A percentile compares a stretch with the other conserved stretches of the same genome.
These are phyloP conservation scores for Cotoneaster glaucophyllus DNA, from an alignment of 306 rosid species.

Conservation along the genomic window DNA sequence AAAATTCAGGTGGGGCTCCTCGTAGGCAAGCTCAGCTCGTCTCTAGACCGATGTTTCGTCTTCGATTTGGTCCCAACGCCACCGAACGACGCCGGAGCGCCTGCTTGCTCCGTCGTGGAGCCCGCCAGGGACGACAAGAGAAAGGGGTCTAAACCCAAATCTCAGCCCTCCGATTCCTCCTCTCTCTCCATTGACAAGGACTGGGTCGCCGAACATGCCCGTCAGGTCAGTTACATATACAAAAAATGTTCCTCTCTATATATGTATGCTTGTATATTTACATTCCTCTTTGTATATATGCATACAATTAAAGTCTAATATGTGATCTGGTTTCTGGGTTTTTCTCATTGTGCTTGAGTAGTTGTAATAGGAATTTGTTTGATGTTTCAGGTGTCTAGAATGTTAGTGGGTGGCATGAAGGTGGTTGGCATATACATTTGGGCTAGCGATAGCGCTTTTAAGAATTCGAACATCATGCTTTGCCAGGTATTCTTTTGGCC, in stretches of 20 bases:
- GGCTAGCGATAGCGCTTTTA: conserved; percentile 55
- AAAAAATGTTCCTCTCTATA: background rate
- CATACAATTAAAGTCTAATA: background rate
- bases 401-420: conserved; percentile 81
- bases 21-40: conserved; percentile 66
- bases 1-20: conserved; percentile 65
- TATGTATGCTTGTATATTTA: background rate
- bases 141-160: conserved; percentile 58
- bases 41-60: conserved; percentile 67
- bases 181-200: conserved; percentile 60
- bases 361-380: background rate
- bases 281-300: too few relatives aligned
- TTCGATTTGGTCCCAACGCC: conserved; percentile 81
- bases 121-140: conserved; percentile 50
- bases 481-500: conserved; percentile 49
- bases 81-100: conserved; percentile 56
- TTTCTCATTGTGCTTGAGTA: background rate
- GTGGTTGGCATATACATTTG: conserved; percentile 73
- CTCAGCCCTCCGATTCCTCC: conserved; percentile 45
- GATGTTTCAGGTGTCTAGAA: conserved; percentile 53
- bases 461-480: conserved; percentile 70
- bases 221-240: conserved; percentile 48
- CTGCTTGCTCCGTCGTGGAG: conserved; percentile 49
- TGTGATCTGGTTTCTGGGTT: background rate
- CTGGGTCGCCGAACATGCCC: conserved; percentile 94